phyloP scores from a whole-genome alignment of 805 yeast genomes.

The Metschnikowia baotianmanensis region DNA sequence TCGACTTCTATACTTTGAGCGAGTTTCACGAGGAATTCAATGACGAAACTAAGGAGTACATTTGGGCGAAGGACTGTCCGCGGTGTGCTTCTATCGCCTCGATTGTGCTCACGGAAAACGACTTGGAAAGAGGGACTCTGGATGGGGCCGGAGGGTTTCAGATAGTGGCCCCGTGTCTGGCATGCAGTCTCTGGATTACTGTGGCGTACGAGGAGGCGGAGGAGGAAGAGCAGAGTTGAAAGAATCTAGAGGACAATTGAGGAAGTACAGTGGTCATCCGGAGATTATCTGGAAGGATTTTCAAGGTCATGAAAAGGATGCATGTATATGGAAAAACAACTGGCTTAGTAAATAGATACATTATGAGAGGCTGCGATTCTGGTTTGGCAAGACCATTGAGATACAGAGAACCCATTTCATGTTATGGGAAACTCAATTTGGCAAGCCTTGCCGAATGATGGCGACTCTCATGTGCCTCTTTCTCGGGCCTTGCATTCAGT shows the following conservation, averaged over 20 bases:
- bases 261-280: too few species aligned
- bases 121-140: constrained; percentile 53
- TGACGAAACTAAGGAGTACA: constrained; percentile 19
- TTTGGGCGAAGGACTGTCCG: constrained; percentile 59
- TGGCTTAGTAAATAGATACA: too few species aligned
- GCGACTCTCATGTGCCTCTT: too few species aligned
- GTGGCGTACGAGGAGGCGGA: constrained; percentile 59
- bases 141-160: constrained; percentile 55
- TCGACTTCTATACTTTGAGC: constrained; percentile 64
- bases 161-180: constrained; percentile 72
- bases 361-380: too few species aligned
- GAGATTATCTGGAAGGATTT: too few species aligned
- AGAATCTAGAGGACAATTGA: not conserved
- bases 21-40: constrained; percentile 49
- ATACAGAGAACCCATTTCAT: too few species aligned
- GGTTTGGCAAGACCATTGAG: too few species aligned
- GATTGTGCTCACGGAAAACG: constrained; percentile 58
- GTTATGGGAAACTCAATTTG: too few species aligned
- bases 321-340: too few species aligned
- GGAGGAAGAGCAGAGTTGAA: constrained; percentile 12
- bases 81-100: constrained; percentile 56
- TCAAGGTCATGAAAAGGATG: too few species aligned
- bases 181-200: constrained; percentile 84
- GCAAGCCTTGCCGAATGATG: too few species aligned
- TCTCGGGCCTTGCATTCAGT: too few species aligned